Percentiles rank a stretch among this genome's conserved stretches.
Evolutionary conservation across 2,329 filamentous ascomycete genomes (phyloP).

Genomic region (Hymenoscyphus fraxineus): DNA sequence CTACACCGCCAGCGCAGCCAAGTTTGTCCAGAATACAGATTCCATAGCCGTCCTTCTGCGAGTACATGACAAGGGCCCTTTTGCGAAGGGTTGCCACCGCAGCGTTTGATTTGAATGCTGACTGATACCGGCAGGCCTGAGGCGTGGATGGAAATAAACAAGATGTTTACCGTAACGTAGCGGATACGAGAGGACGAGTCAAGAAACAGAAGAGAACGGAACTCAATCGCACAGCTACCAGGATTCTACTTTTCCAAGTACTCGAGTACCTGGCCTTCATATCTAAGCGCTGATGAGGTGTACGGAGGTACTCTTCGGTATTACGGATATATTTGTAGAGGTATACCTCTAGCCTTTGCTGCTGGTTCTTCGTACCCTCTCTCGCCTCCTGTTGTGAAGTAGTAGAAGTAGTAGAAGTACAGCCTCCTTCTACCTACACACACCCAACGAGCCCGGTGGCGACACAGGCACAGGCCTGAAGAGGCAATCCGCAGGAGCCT

Average conservation of each 20-base stretch:
- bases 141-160: not conserved
- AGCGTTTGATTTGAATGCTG: slow-evolving; percentile 1
- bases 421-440: not conserved
- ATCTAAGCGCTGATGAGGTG: not conserved
- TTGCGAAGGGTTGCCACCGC: not conserved
- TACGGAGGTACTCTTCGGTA: too few relatives aligned
- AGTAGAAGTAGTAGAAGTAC: too few relatives aligned
- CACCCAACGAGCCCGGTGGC: not conserved
- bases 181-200: not conserved
- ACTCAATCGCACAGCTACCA: not conserved
- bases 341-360: not conserved
- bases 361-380: too few relatives aligned
- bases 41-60: not conserved
- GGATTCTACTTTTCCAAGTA: too few relatives aligned
- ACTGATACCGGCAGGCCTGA: not conserved
- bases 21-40: not conserved
- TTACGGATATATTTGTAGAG: not conserved
- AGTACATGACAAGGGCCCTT: not conserved
- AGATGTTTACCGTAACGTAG: not conserved
- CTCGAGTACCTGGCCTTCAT: too few relatives aligned
- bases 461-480: not conserved
- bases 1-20: not conserved
- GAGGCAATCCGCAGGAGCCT: not conserved
- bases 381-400: too few relatives aligned
- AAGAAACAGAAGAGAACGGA: not conserved